Conservation (phyloP, 2,329 filamentous ascomycete species). For the Ophiocordyceps robertsii region DNA sequence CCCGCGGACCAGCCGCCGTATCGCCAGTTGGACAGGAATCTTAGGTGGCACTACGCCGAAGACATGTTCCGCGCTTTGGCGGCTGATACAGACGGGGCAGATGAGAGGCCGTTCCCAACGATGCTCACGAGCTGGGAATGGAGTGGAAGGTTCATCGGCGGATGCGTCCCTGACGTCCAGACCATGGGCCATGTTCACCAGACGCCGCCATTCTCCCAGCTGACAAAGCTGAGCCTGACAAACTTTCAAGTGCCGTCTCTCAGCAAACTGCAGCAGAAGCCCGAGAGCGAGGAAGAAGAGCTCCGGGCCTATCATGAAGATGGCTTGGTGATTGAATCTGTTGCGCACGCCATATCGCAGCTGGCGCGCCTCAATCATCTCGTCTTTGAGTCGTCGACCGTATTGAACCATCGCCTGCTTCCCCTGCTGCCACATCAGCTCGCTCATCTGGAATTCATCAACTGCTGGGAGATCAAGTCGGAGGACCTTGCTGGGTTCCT, state of each 20-base stretch:
- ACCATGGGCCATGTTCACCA: slow-evolving; percentile 39
- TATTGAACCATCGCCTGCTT: slow-evolving; percentile 57
- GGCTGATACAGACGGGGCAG: slow-evolving; percentile 27
- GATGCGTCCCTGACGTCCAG: slow-evolving; percentile 29
- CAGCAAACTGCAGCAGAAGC: slow-evolving; percentile 21
- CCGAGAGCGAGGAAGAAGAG: slow-evolving; percentile 16
- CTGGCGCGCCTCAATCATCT: slow-evolving; percentile 55
- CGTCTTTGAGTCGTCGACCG: slow-evolving; percentile 60
- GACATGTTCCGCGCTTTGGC: slow-evolving; percentile 52
- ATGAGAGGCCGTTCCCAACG: slow-evolving; percentile 18
- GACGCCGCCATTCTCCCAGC: slow-evolving; percentile 38
- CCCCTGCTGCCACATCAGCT: slow-evolving; percentile 53
- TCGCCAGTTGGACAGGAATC: slow-evolving; percentile 36
- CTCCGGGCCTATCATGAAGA: slow-evolving; percentile 23
- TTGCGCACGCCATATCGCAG: slow-evolving; percentile 18
- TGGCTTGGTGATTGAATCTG: slow-evolving; percentile 24
- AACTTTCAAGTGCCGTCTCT: slow-evolving; percentile 47
- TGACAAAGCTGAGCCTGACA: slow-evolving; percentile 45
- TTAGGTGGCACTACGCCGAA: slow-evolving; percentile 58
- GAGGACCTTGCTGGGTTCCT: slow-evolving; percentile 54
- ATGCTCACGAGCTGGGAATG: slow-evolving; percentile 45
- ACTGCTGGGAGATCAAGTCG: slow-evolving; percentile 64
- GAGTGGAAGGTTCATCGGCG: slow-evolving; percentile 41
- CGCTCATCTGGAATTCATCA: slow-evolving; percentile 56
- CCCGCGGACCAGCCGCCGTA: slow-evolving; percentile 55